These are phyloP conservation scores for Colletotrichum orchidophilum DNA, from an alignment of 2,329 filamentous ascomycete species.

Conservation along the genomic window DNA sequence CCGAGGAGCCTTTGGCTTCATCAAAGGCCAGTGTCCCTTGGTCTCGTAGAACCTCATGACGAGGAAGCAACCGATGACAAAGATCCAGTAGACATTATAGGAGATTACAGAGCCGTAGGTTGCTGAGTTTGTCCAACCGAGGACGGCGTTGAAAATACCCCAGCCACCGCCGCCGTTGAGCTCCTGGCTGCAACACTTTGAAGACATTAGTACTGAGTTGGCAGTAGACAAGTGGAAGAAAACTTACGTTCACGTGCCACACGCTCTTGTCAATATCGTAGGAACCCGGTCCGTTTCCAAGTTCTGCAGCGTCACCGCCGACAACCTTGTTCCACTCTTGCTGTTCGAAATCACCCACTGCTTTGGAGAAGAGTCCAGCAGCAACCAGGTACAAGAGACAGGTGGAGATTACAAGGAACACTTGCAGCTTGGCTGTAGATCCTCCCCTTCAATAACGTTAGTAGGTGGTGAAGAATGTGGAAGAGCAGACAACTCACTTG, in stretches of 20 bases:
- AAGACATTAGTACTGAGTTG: slow-evolving; percentile 5
- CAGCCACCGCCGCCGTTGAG: slow-evolving; percentile 80
- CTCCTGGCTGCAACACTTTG: slow-evolving; percentile 78
- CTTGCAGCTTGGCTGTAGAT: slow-evolving; percentile 61
- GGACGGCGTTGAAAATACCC: slow-evolving; percentile 86
- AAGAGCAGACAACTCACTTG: slow-evolving; percentile 62
- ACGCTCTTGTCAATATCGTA: slow-evolving; percentile 83
- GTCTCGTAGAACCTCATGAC: slow-evolving; percentile 73
- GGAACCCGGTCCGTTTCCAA: slow-evolving; percentile 72
- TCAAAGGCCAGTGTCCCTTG: slow-evolving; percentile 59
- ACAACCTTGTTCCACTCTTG: slow-evolving; percentile 74
- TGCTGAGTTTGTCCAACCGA: slow-evolving; percentile 90
- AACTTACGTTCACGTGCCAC: slow-evolving; percentile 81
- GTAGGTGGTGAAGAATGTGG: background rate
- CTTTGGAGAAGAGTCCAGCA: slow-evolving; percentile 81
- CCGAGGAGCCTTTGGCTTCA: slow-evolving; percentile 44
- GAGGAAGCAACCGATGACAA: slow-evolving; percentile 71
- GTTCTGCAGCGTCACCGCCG: slow-evolving; percentile 63
- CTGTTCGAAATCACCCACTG: slow-evolving; percentile 78
- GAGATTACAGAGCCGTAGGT: slow-evolving; percentile 88
- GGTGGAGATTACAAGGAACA: slow-evolving; percentile 84
- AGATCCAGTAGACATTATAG: slow-evolving; percentile 89
- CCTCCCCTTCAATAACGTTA: slow-evolving; percentile 46
- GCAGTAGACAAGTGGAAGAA: slow-evolving; percentile 14
- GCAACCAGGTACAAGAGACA: slow-evolving; percentile 87